Evolutionary conservation across 169 alveolate genomes (phyloP).

Genomic region (Cryptosporidium xiaoi): DNA sequence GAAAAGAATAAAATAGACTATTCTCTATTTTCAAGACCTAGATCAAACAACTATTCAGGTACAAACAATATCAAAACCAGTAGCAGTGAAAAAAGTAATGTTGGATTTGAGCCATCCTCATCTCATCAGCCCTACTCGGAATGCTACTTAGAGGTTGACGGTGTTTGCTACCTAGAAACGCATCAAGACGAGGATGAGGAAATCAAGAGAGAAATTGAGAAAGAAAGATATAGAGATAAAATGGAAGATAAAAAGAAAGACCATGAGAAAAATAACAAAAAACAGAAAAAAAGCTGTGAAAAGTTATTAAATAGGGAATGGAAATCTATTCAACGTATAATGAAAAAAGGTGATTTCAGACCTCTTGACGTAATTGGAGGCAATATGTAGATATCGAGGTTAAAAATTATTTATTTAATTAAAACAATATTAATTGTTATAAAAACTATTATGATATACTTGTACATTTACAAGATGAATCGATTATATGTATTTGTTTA

Average conservation of each 20-base stretch:
- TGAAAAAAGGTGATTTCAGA: slow-evolving; percentile 19
- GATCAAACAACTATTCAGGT: too few relatives aligned
- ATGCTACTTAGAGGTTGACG: slow-evolving; percentile 58
- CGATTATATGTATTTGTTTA: not conserved
- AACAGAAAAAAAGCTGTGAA: not conserved
- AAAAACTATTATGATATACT: not conserved
- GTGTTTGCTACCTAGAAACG: slow-evolving; percentile 32
- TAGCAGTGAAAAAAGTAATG: too few relatives aligned
- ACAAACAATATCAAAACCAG: too few relatives aligned
- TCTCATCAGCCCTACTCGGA: slow-evolving; percentile 36
- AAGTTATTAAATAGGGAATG: slow-evolving; percentile 30
- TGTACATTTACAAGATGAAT: not conserved
- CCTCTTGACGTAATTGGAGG: slow-evolving; percentile 23
- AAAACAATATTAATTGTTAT: not conserved
- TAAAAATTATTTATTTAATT: not conserved
- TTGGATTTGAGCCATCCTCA: slow-evolving; percentile 10
- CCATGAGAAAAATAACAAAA: not conserved
- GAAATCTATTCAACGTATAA: slow-evolving; percentile 37
- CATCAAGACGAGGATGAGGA: slow-evolving; percentile 27
- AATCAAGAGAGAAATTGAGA: not conserved
- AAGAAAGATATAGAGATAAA: not conserved
- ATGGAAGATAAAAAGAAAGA: not conserved
- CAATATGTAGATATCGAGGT: not conserved
- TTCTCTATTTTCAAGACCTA: too few relatives aligned
- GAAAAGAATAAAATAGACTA: too few relatives aligned